Conservation (phyloP, 2,329 filamentous ascomycete genomes). For the Diaporthe citrichinensis region DNA sequence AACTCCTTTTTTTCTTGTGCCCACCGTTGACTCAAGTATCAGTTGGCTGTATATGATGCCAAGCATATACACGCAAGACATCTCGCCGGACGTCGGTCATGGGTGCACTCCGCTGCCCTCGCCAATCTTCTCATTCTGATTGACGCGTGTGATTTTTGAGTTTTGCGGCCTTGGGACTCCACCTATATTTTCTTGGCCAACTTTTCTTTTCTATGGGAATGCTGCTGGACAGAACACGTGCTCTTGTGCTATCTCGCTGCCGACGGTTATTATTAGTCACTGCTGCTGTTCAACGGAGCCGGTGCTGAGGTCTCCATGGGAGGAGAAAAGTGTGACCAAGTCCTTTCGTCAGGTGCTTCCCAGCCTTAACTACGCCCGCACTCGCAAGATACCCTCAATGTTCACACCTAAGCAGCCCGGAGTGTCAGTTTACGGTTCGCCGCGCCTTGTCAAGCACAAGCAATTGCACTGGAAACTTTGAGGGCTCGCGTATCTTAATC, state of each 20-base stretch:
- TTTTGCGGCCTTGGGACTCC: slow-evolving; percentile 9
- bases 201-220: background rate
- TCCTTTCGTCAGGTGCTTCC: background rate
- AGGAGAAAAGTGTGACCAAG: too few species aligned
- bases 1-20: background rate
- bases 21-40: slow-evolving; percentile 7
- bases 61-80: slow-evolving; percentile 15
- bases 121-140: slow-evolving; percentile 1
- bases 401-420: background rate
- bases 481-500: background rate
- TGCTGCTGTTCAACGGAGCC: background rate
- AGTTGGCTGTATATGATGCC: slow-evolving; percentile 8
- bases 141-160: slow-evolving; percentile 5
- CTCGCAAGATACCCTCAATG: background rate
- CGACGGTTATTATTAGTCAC: background rate
- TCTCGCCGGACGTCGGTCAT: background rate
- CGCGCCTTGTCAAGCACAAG: slow-evolving; percentile 11
- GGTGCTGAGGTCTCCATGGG: background rate
- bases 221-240: background rate
- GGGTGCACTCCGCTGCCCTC: background rate
- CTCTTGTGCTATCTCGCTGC: background rate
- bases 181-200: background rate
- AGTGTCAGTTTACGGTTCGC: background rate
- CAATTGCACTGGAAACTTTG: slow-evolving; percentile 8
- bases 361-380: background rate